phyloP scores from a whole-genome alignment of 2,329 filamentous ascomycete species.

The Clarireedia monteithiana region DNA sequence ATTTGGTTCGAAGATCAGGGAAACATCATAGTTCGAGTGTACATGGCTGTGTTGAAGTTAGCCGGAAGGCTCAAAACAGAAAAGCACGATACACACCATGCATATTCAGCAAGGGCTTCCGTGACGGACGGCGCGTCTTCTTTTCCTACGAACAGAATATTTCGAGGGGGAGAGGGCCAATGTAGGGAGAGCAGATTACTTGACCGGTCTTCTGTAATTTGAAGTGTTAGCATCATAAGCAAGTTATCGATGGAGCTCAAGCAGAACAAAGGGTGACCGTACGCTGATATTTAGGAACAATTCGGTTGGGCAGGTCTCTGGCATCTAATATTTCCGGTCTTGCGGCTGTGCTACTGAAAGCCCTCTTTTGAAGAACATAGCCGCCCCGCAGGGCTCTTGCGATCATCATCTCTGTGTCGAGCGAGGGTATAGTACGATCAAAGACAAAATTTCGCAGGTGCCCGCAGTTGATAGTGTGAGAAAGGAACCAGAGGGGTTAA shows the following conservation, averaged over 20 bases:
- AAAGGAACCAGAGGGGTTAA: neutral
- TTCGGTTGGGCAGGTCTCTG: conserved; percentile 43
- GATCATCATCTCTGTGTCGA: conserved; percentile 14
- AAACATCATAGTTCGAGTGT: conserved; percentile 70
- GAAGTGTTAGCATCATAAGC: conserved; percentile 29
- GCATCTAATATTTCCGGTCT: conserved; percentile 43
- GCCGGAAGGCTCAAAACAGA: neutral
- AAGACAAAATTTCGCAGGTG: neutral
- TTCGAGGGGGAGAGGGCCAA: conserved; percentile 62
- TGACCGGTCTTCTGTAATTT: conserved; percentile 40
- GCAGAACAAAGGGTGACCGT: conserved; percentile 29
- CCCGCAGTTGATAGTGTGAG: neutral
- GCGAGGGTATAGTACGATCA: neutral
- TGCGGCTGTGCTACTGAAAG: conserved; percentile 41
- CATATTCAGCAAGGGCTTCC: conserved; percentile 31
- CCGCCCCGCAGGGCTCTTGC: conserved; percentile 5
- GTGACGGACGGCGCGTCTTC: conserved; percentile 40
- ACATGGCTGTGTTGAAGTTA: conserved; percentile 51
- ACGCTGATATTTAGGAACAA: conserved; percentile 58
- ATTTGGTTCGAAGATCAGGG: conserved; percentile 74
- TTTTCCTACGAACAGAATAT: conserved; percentile 63
- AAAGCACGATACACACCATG: conserved; percentile 21
- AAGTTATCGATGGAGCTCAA: neutral
- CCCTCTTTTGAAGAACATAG: conserved; percentile 10
- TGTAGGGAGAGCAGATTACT: conserved; percentile 57